Evolutionary conservation across 345 rosid genomes (phyloP).

Genomic region (Aquilaria malaccensis): DNA sequence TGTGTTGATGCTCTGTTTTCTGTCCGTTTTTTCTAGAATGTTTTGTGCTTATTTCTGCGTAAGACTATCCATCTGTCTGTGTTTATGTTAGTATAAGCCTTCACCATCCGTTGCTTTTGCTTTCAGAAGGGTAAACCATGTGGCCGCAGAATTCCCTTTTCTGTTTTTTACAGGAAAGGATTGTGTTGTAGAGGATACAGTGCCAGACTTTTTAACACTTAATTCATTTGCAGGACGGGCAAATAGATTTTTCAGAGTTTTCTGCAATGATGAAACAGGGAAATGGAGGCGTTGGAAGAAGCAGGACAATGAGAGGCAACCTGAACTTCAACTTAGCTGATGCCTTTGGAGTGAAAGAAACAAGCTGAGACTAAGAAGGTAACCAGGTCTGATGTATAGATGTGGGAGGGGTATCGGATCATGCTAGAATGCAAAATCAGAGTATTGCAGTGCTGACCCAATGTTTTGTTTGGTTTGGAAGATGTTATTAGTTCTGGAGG

Average conservation of each 20-base stretch:
- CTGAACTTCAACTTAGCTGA: conserved; percentile 68
- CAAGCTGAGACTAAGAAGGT: conserved; percentile 2
- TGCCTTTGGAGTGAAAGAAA: conserved; percentile 45
- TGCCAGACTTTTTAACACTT: background rate
- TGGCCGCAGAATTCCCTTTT: no score
- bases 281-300: conserved; percentile 56
- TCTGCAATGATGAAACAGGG: conserved; percentile 84
- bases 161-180: no score
- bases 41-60: no score
- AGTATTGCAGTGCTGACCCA: background rate
- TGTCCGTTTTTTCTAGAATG: no score
- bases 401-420: background rate
- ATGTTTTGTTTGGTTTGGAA: conserved; percentile 3
- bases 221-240: conserved; percentile 54
- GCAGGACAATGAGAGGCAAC: conserved; percentile 70
- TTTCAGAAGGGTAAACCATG: no score
- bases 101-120: no score
- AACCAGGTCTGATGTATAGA: conserved; percentile 10
- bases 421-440: background rate
- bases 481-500: conserved; percentile 3
- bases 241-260: conserved; percentile 81
- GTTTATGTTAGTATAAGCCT: no score
- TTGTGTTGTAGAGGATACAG: no score
- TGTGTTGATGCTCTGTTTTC: no score
- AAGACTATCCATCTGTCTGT: no score